These are phyloP conservation scores for Cordyceps javanica DNA, from an alignment of 2,329 filamentous ascomycete genomes.

Conservation along the genomic window DNA sequence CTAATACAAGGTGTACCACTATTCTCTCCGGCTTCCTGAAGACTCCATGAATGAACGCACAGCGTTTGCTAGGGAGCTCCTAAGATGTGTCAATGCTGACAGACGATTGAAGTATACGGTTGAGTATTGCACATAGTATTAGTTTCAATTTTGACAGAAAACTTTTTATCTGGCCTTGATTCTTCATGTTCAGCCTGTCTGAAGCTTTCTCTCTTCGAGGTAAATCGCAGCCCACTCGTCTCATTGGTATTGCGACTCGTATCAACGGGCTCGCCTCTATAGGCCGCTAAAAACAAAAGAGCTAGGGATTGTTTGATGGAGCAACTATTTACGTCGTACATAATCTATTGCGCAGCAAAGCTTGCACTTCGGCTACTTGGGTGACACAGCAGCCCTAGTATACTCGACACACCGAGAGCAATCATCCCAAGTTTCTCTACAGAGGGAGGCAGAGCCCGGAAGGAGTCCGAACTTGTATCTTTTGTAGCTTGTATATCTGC, in stretches of 20 bases:
- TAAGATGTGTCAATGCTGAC: no score
- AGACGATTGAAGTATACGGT: no score
- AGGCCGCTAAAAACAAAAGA: background rate
- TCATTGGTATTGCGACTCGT: background rate
- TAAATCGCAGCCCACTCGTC: background rate
- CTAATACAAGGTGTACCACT: no score
- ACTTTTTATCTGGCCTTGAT: no score
- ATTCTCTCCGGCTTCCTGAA: background rate
- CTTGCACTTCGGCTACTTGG: slow-evolving; percentile 7
- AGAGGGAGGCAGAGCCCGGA: background rate
- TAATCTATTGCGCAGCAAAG: background rate
- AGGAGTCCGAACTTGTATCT: background rate
- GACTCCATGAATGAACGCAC: background rate
- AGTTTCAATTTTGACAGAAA: no score
- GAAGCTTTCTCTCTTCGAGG: no score
- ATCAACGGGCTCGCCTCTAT: background rate
- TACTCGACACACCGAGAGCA: slow-evolving; percentile 9
- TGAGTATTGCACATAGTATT: no score
- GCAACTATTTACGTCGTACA: background rate
- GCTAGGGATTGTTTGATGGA: background rate
- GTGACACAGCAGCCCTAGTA: background rate
- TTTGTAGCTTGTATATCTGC: background rate
- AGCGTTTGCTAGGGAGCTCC: background rate
- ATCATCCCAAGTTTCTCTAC: background rate
- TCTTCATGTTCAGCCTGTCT: no score